Evolutionary conservation across 1,139 yeast species (phyloP).

Genomic region (Suhomyces panamericanus): DNA sequence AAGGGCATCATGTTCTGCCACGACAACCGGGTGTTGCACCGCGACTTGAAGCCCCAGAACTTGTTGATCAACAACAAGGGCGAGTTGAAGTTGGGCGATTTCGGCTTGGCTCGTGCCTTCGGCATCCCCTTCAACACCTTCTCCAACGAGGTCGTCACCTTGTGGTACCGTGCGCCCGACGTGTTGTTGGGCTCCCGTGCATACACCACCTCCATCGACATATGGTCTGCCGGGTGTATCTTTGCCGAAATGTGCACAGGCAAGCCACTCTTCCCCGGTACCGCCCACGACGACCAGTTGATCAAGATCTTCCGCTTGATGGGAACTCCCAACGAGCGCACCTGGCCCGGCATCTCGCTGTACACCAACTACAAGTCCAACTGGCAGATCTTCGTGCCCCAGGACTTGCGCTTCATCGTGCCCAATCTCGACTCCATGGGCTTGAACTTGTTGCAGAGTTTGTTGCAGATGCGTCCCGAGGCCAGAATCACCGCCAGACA

Average conservation of each 20-base stretch:
- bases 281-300: conserved; percentile 93
- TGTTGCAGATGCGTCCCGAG: conserved; percentile 92
- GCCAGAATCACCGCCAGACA: conserved; percentile 87
- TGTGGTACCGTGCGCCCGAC: conserved; percentile 99
- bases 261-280: conserved; percentile 95
- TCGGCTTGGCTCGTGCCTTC: conserved; percentile 95
- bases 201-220: conserved; percentile 93
- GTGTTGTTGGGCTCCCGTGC: conserved; percentile 93
- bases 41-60: conserved; percentile 96
- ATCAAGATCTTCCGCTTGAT: conserved; percentile 82
- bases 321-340: conserved; percentile 95
- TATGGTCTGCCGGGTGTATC: conserved; percentile 99
- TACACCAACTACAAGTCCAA: conserved; percentile 83
- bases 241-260: conserved; percentile 98
- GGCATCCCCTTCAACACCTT: conserved; percentile 98
- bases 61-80: conserved; percentile 85
- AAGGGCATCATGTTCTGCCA: conserved; percentile 94
- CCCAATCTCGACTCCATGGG: conserved; percentile 82
- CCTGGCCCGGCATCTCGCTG: conserved; percentile 92
- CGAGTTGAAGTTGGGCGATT: conserved; percentile 92
- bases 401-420: conserved; percentile 74
- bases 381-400: conserved; percentile 78
- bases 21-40: conserved; percentile 89
- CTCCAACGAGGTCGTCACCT: conserved; percentile 94
- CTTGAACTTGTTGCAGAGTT: conserved; percentile 69